Evolutionary conservation across 108 stramenopile genomes (phyloP), one percentile per base, ranked within the genome.

Genomic region (Pseudonitzschia multiseries): DNA sequence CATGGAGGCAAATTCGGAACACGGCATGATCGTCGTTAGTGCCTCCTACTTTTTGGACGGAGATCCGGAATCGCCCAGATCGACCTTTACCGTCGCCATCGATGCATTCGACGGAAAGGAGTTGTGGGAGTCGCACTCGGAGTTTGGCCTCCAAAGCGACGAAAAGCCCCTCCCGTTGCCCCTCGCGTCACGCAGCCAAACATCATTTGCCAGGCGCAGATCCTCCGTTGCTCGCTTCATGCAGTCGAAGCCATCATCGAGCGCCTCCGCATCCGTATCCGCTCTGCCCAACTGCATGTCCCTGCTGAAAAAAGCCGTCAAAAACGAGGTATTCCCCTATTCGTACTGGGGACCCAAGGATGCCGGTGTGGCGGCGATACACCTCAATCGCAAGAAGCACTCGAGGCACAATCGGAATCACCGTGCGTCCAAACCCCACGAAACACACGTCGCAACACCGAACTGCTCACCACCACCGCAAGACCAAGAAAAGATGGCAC

Each of bases 191-290:
- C 70, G 77, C 2, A 72, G 79, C 15, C 24, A 65, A 4, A 57
- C 86, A 8, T 89, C 88, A 18, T 79, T 77, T 42, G 91, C 91
- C 17, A 80, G 91, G 27, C 68, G 91, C 36, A 83, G 91, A 78
- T 92, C 91, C 12, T 68, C 76, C 29, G 78, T 89, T 54, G 81
- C 89, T 26, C 56, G 73, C 17, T 2, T 72, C 20, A 31, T 57
- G 46, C 41, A 75, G 18, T 51, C 20, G 22, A 17, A n/a, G 1
- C 31, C 24, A 32, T 2, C 46, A 10, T 57, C 31, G 20, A 32
- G 17, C 2, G 28, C 69, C 13, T 33, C 53, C 4, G 33, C 56
- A 33, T 41, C 53, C 4, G 33, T 36, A 33, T 41, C 53, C 9
- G 65, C 70, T 12, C 43, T 73, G 22, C 73, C 79, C 48, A 79